These are phyloP conservation scores for Rhynchospora pubera DNA, from an alignment of 176 grass and related monocot genomes.

Conservation along the genomic window DNA sequence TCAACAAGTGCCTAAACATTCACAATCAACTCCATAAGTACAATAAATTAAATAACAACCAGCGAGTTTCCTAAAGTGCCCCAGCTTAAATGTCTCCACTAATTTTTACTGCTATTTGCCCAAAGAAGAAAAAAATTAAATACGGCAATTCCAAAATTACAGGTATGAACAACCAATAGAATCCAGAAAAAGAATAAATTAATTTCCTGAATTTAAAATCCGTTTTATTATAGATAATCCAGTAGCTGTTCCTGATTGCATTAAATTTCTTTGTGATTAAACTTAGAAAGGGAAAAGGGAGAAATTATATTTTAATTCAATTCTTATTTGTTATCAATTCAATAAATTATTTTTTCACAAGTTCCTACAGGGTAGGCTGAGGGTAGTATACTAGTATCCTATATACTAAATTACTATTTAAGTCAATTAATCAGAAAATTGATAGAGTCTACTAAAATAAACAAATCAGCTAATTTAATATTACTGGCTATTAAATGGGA, in stretches of 20 bases:
- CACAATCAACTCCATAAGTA: constrained; percentile 9
- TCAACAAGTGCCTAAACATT: constrained; percentile 54
- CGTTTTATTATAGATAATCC: not conserved
- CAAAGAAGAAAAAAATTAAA: constrained; percentile 1
- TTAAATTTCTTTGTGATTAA: not conserved
- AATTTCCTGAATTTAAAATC: constrained; percentile 11
- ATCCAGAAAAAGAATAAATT: not conserved
- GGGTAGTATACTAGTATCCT: not conserved
- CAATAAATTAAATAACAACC: not conserved
- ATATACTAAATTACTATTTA: not conserved
- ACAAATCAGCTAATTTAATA: not conserved
- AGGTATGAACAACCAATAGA: not conserved
- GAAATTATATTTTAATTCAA: not conserved
- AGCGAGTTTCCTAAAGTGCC: not conserved
- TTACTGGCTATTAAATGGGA: not conserved
- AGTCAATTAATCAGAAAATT: not conserved
- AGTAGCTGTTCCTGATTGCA: not conserved
- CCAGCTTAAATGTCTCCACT: not conserved
- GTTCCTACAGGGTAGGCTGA: not conserved
- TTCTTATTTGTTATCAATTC: not conserved
- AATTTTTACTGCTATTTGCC: not conserved
- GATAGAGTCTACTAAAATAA: constrained; percentile 1
- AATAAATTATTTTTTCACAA: not conserved
- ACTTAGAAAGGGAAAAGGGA: not conserved
- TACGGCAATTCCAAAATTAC: not conserved